Conservation (phyloP, 371 early-diverging fungal genomes). For the Mortierella sp. region DNA sequence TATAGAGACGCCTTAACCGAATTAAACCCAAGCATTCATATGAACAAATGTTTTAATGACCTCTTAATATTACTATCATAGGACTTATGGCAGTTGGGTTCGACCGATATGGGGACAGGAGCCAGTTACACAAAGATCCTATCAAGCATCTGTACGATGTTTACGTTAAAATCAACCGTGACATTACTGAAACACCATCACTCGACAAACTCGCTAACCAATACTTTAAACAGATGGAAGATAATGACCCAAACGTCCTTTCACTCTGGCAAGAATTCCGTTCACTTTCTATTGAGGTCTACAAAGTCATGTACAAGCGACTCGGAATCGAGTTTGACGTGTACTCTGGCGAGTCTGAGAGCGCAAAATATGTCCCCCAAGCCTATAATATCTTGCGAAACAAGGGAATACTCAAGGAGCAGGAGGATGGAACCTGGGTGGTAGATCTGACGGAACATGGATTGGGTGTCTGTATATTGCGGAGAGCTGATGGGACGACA, state of each 20-base stretch:
- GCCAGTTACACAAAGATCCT: conserved; percentile 84
- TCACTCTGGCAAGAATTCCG: conserved; percentile 91
- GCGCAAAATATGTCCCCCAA: conserved; percentile 74
- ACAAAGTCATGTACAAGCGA: conserved; percentile 87
- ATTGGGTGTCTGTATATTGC: conserved; percentile 82
- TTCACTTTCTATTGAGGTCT: conserved; percentile 89
- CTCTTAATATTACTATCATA: conserved; percentile 14
- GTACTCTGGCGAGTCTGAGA: conserved; percentile 97
- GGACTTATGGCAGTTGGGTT: conserved; percentile 96
- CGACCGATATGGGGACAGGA: conserved; percentile 84
- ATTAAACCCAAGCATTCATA: no score
- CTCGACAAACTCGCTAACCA: conserved; percentile 85
- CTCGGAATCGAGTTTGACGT: conserved; percentile 94
- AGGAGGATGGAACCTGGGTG: conserved; percentile 74
- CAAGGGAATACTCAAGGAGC: conserved; percentile 64
- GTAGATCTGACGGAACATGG: conserved; percentile 82
- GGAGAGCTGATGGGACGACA: conserved; percentile 93
- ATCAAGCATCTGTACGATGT: conserved; percentile 96
- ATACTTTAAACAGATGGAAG: conserved; percentile 96
- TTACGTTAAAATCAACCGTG: conserved; percentile 92
- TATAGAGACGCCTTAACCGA: no score
- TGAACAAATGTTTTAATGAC: no score
- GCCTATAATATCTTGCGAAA: conserved; percentile 76
- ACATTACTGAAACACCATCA: conserved; percentile 63
- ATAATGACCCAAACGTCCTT: conserved; percentile 79